A percentile compares a stretch with the other conserved stretches of the same genome.
phyloP scores from a whole-genome alignment of 2,329 filamentous ascomycete genomes.

The Parastagonospora avenae region DNA sequence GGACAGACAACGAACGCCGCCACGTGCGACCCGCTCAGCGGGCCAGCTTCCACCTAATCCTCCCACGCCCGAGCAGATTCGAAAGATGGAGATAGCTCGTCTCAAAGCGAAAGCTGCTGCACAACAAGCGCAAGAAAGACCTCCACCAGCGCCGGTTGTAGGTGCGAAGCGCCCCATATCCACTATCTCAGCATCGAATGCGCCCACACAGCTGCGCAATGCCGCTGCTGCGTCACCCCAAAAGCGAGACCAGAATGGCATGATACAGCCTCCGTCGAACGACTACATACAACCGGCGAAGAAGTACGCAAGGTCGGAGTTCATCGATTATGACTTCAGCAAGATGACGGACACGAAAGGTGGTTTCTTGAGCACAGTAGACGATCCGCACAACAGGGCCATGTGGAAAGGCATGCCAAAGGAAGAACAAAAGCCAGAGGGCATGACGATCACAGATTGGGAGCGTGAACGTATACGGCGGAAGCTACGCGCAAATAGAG shows the following conservation, averaged over 20 bases:
- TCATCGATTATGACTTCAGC: constrained; percentile 96
- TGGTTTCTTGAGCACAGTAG: constrained; percentile 86
- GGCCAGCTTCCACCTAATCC: constrained; percentile 52
- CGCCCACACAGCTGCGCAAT: constrained; percentile 65
- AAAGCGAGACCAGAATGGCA: constrained; percentile 43
- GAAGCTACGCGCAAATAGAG: constrained; percentile 72
- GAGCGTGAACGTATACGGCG: constrained; percentile 78
- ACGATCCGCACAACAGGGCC: constrained; percentile 87
- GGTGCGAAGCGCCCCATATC: constrained; percentile 76
- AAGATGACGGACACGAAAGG: constrained; percentile 98
- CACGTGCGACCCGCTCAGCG: constrained; percentile 45
- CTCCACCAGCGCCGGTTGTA: constrained; percentile 34
- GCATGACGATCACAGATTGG: constrained; percentile 93
- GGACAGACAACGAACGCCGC: constrained; percentile 55
- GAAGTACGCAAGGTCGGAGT: constrained; percentile 79
- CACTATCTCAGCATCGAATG: constrained; percentile 62
- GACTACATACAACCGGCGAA: constrained; percentile 72
- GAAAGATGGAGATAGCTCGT: constrained; percentile 77
- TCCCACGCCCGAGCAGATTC: constrained; percentile 65
- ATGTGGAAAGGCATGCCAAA: constrained; percentile 53
- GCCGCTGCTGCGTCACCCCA: constrained; percentile 61
- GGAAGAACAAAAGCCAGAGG: constrained; percentile 72
- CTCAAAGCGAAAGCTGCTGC: constrained; percentile 85
- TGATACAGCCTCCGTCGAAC: constrained; percentile 46
- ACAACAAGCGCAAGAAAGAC: constrained; percentile 48